Evolutionary conservation across 208 protist species (phyloP).

Genomic region (Leishmania mexicana): DNA sequence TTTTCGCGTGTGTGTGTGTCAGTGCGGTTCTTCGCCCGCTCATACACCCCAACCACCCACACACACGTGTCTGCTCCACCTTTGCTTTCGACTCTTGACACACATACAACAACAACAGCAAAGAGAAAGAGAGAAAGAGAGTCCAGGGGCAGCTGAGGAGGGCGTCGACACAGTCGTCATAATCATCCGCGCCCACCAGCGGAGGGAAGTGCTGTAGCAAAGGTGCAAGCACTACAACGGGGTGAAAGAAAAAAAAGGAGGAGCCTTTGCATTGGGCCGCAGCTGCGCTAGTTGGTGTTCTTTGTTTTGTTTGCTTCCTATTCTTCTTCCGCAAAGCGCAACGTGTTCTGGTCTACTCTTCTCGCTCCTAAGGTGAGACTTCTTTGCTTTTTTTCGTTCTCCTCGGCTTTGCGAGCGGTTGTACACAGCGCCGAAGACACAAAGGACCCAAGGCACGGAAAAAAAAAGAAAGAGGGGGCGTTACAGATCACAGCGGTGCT

Average conservation of each 20-base stretch:
- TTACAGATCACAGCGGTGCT: background rate
- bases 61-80: background rate
- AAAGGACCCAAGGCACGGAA: background rate
- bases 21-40: background rate
- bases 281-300: too few species aligned
- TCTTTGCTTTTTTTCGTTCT: background rate
- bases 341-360: background rate
- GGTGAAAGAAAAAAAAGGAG: background rate
- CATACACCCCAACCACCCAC: background rate
- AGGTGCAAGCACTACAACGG: background rate
- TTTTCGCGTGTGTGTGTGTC: too few species aligned
- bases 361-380: background rate
- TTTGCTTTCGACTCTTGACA: background rate
- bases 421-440: too few species aligned
- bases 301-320: too few species aligned
- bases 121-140: background rate
- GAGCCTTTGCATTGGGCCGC: background rate
- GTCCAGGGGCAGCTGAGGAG: background rate
- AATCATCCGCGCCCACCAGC: background rate
- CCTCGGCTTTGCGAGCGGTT: background rate
- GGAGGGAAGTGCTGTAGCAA: background rate
- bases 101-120: background rate
- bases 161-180: background rate
- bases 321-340: too few species aligned
- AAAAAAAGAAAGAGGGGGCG: background rate